Percentiles rank a stretch among this genome's conserved stretches.
These are phyloP conservation scores for Phellopilus nigrolimitatus DNA, from an alignment of 1,284 basidiomycete genomes.

Conservation along the genomic window DNA sequence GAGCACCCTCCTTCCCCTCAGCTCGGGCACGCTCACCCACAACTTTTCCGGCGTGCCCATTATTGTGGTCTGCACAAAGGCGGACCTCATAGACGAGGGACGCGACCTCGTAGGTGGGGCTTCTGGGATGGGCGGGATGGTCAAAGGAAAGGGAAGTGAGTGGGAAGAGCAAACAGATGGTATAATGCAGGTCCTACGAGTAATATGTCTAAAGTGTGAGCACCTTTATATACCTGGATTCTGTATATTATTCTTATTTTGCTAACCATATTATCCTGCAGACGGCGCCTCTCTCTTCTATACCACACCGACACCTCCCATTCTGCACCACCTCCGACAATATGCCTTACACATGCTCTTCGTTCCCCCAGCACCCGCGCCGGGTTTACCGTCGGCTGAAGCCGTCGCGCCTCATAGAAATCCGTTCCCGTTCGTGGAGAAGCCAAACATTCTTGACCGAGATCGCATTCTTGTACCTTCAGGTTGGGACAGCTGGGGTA, in stretches of 20 bases:
- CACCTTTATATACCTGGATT: constrained; percentile 21
- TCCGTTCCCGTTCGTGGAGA: constrained; percentile 81
- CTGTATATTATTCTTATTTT: constrained; percentile 11
- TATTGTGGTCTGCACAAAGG: constrained; percentile 88
- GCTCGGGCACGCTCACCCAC: constrained; percentile 75
- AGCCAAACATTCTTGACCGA: constrained; percentile 88
- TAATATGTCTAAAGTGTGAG: constrained; percentile 89
- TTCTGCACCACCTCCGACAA: constrained; percentile 76
- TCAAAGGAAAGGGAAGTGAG: constrained; percentile 79
- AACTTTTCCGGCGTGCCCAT: constrained; percentile 84
- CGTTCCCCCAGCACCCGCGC: constrained; percentile 63
- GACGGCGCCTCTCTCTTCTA: constrained; percentile 94
- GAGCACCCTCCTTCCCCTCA: constrained; percentile 67
- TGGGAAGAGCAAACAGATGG: constrained; percentile 97
- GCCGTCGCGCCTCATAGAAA: constrained; percentile 57
- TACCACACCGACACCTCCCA: constrained; percentile 79
- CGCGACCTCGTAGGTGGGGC: constrained; percentile 66
- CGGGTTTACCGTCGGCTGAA: constrained; percentile 41
- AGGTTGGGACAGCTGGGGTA: constrained; percentile 98
- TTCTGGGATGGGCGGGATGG: constrained; percentile 75
- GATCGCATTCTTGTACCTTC: constrained; percentile 89
- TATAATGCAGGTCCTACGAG: constrained; percentile 90
- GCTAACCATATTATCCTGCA: constrained; percentile 28
- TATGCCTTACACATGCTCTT: constrained; percentile 88
- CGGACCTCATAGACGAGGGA: constrained; percentile 79